Conservation (phyloP, 257 asterid genomes). For the Solanum okadae region DNA sequence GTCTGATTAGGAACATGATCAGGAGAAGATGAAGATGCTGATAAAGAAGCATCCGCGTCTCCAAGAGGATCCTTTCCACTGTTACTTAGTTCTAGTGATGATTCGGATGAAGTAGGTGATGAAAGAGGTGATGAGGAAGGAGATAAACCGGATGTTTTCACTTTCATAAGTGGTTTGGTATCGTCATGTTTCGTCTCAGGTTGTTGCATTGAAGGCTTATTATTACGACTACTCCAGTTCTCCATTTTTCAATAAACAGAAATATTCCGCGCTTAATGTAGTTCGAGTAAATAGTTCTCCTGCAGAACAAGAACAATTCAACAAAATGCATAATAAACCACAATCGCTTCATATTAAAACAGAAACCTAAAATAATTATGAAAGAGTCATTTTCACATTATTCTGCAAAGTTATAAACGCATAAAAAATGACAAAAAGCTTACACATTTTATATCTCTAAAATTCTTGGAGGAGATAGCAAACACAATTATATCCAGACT, state of each 20-base stretch:
- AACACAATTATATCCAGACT: not conserved
- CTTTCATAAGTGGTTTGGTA: not conserved
- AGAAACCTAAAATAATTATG: not conserved
- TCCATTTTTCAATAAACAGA: not conserved
- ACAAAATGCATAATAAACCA: not conserved
- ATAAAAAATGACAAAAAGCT: not conserved
- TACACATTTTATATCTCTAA: not conserved
- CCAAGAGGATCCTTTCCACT: not conserved
- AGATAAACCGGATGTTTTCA: not conserved
- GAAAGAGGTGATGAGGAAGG: slow-evolving; percentile 27
- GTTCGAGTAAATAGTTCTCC: not conserved
- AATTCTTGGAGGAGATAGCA: not conserved
- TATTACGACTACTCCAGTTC: not conserved
- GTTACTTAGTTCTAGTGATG: not conserved
- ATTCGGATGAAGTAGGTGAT: not conserved
- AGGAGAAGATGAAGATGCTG: slow-evolving; percentile 3
- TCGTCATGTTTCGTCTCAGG: slow-evolving; percentile 13
- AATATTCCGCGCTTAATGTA: not conserved
- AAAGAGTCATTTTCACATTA: not conserved
- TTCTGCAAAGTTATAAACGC: not conserved
- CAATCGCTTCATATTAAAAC: not conserved
- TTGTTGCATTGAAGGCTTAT: not conserved
- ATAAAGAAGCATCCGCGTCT: slow-evolving; percentile 8
- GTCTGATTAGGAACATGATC: not conserved
- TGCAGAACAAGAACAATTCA: not conserved